phyloP scores from a whole-genome alignment of 2,329 filamentous ascomycete species.

The Pyricularia grisea region DNA sequence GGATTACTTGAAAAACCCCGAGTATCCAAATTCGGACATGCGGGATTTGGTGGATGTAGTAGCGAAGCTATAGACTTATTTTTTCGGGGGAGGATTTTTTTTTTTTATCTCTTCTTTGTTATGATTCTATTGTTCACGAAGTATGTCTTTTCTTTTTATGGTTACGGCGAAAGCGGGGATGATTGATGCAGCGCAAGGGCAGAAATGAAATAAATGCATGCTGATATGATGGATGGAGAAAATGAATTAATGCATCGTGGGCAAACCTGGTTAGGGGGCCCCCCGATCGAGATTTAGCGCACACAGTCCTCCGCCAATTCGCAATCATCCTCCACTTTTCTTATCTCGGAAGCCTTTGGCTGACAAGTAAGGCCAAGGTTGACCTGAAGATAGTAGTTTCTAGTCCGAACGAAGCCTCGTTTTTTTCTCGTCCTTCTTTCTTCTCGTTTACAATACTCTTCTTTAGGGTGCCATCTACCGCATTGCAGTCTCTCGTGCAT shows the following conservation, averaged over 20 bases:
- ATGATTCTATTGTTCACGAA: too few relatives aligned
- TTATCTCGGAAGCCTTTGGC: not conserved
- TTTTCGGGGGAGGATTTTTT: too few relatives aligned
- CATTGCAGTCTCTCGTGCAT: not conserved
- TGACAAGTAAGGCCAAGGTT: not conserved
- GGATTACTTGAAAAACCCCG: conserved; percentile 1
- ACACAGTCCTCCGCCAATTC: not conserved
- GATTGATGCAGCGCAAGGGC: not conserved
- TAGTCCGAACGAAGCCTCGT: not conserved
- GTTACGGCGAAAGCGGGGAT: not conserved
- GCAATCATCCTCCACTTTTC: not conserved
- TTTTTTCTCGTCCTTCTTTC: not conserved
- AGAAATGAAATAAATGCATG: not conserved
- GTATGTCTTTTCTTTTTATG: not conserved
- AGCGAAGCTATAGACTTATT: conserved; percentile 3
- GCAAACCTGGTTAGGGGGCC: not conserved
- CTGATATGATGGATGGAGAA: not conserved
- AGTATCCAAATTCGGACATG: conserved; percentile 4
- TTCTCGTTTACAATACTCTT: not conserved
- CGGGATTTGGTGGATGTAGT: not conserved
- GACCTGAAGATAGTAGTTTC: not conserved
- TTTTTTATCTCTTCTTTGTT: too few relatives aligned
- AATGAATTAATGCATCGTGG: not conserved
- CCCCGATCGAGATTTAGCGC: not conserved
- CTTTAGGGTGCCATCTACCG: not conserved